A percentile compares a stretch with the other conserved stretches of the same genome.
phyloP scores from a whole-genome alignment of 164 flowering plant species.

The Macadamia tetraphylla region DNA sequence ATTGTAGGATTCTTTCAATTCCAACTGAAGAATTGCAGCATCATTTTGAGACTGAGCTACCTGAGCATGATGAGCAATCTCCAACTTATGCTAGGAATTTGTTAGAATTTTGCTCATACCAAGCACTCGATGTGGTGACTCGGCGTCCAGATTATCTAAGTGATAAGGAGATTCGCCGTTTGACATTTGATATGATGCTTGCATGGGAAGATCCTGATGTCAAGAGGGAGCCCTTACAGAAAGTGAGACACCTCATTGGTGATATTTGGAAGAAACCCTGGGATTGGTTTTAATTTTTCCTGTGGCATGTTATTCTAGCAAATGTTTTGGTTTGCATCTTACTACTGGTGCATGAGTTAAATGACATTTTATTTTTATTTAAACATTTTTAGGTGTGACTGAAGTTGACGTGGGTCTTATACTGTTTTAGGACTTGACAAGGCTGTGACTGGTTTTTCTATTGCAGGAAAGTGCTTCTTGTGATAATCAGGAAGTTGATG shows the following conservation, averaged over 20 bases:
- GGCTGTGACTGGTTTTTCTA: not conserved
- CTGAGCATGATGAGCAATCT: slow-evolving; percentile 39
- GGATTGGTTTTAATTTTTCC: not conserved
- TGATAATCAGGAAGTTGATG: slow-evolving; percentile 37
- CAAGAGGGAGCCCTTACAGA: slow-evolving; percentile 27
- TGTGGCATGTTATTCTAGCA: not conserved
- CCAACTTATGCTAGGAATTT: slow-evolving; percentile 51
- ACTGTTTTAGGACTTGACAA: not conserved
- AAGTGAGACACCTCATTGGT: slow-evolving; percentile 34
- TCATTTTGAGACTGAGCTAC: slow-evolving; percentile 47
- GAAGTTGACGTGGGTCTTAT: not conserved
- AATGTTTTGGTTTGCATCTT: not conserved
- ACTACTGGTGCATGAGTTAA: not conserved
- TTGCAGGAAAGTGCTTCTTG: slow-evolving; percentile 38
- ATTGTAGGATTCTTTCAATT: slow-evolving; percentile 49
- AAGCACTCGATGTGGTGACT: slow-evolving; percentile 35
- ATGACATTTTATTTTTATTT: not conserved
- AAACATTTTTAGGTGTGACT: not conserved
- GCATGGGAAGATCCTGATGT: slow-evolving; percentile 75
- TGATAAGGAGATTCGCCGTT: slow-evolving; percentile 58
- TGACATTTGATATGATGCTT: slow-evolving; percentile 87
- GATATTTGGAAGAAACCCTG: slow-evolving; percentile 11
- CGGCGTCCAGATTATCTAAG: slow-evolving; percentile 43
- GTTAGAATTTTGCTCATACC: slow-evolving; percentile 58
- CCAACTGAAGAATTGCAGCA: slow-evolving; percentile 49